Base-by-base conservation (phyloP, 1,139 yeast genomes). In the Saccharomyces hybrid region DNA sequence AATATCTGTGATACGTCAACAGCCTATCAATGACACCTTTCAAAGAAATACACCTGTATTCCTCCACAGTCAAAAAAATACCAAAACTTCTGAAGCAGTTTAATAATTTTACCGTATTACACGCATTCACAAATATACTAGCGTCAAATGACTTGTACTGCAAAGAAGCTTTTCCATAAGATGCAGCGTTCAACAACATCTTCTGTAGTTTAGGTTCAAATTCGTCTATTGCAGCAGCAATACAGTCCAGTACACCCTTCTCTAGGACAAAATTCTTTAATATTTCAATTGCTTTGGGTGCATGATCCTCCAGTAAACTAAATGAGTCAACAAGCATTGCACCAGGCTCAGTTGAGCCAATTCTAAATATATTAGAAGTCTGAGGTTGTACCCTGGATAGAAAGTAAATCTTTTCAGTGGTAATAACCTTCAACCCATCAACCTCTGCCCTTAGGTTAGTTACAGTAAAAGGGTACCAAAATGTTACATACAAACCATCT, bases 271-370 rank as follows among this genome's bases (percentile, higher is more conserved):
- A 76, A 44, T 85, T 80, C 55, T 83, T 77, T 44, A 90, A 70
- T 58, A 86, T 88, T 55, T 88, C 90, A 63, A 88, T 88, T 0
- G 96, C 96, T 64, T 86, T 85, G 0, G 97, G 89, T 0, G 95
- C 81, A 62, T 85, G 84, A 46, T 75, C 62, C 3, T 61, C 73
- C 16, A 89, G 72, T 59, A 88, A 83, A 53, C 88, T 93, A 41
- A 89, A 79, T 20, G 96, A 86, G 69, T 91, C 97, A 4, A 88
- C 71, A 46, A 93, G 72, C 42, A 91, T 85, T 7, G 96, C 88
- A 29, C 95, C 80, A 0, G 97, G 88, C 25, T 88, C 80, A 0
- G 89, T 79, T 0, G 96, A 87, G 0, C 98, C 99, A 50, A 90
- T 81, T 64, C 80, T 82, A 67, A 89, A 90, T 25, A 89, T 77